These are phyloP conservation scores for Pleurotus citrinopileatus DNA, from an alignment of 768 basidiomycete species.

Conservation along the genomic window DNA sequence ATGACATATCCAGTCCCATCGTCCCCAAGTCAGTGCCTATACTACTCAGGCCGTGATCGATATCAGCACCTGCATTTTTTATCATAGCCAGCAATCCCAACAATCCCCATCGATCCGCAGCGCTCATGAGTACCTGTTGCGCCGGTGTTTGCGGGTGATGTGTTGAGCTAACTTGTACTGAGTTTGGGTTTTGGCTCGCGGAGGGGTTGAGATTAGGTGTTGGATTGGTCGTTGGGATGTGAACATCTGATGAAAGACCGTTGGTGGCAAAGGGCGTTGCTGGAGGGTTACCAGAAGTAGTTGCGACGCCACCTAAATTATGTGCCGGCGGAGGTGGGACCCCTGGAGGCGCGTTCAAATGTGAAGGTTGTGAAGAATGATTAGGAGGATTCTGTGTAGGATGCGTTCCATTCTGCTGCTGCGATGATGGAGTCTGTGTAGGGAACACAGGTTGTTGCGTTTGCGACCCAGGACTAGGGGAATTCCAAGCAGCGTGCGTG, in stretches of 20 bases:
- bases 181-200: slow-evolving; percentile 18
- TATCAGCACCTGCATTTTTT: slow-evolving; percentile 71
- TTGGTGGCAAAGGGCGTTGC: slow-evolving; percentile 32
- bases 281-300: slow-evolving; percentile 22
- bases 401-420: slow-evolving; percentile 46
- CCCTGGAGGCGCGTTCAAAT: slow-evolving; percentile 51
- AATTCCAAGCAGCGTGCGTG: slow-evolving; percentile 64
- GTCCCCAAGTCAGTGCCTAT: slow-evolving; percentile 91
- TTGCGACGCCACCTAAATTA: slow-evolving; percentile 7
- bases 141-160: slow-evolving; percentile 84
- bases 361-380: slow-evolving; percentile 38
- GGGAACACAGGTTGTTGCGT: slow-evolving; percentile 20
- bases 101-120: slow-evolving; percentile 95
- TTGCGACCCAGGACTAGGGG: slow-evolving; percentile 45
- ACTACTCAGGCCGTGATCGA: slow-evolving; percentile 77
- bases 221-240: slow-evolving; percentile 28
- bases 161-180: slow-evolving; percentile 29
- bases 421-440: slow-evolving; percentile 19
- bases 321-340: slow-evolving; percentile 24
- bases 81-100: slow-evolving; percentile 83
- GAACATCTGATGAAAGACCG: slow-evolving; percentile 30
- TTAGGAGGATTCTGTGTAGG: slow-evolving; percentile 22
- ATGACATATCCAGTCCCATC: slow-evolving; percentile 88
- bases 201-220: slow-evolving; percentile 24
- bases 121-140: slow-evolving; percentile 88